Evolutionary conservation across 495 filamentous ascomycete species (phyloP).

Genomic region (Neurospora discreta): DNA sequence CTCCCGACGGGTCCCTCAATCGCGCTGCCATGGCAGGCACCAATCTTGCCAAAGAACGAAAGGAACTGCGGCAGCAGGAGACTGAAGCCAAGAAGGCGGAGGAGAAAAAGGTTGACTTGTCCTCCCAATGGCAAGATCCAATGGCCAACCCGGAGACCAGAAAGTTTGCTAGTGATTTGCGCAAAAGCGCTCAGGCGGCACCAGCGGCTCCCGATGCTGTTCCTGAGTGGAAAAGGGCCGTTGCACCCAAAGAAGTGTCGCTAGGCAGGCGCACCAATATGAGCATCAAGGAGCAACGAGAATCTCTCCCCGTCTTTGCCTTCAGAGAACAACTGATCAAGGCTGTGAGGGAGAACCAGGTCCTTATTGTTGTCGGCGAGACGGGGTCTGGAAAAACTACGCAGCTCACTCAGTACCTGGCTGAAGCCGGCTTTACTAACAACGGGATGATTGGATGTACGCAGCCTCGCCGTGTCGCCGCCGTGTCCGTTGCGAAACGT

Average conservation of each 20-base stretch:
- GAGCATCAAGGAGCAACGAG: constrained; percentile 91
- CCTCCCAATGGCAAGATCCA: constrained; percentile 91
- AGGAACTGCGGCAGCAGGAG: constrained; percentile 82
- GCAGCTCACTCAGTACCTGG: constrained; percentile 88
- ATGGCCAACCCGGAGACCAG: constrained; percentile 77
- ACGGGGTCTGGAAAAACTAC: constrained; percentile 98
- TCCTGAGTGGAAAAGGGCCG: constrained; percentile 87
- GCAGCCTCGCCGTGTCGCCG: constrained; percentile 91
- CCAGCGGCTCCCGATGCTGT: constrained; percentile 45
- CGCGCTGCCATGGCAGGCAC: constrained; percentile 90
- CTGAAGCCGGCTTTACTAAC: constrained; percentile 83
- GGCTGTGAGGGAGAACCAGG: constrained; percentile 77
- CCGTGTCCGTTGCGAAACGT: constrained; percentile 94
- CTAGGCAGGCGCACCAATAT: constrained; percentile 81
- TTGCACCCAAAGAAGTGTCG: constrained; percentile 69
- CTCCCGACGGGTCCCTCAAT: constrained; percentile 91
- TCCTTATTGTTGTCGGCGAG: constrained; percentile 93
- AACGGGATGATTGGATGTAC: constrained; percentile 94
- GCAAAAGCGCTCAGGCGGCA: constrained; percentile 37
- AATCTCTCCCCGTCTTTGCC: constrained; percentile 81
- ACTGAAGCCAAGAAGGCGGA: constrained; percentile 72
- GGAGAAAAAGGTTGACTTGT: constrained; percentile 70
- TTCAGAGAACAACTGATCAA: constrained; percentile 83
- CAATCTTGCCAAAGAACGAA: constrained; percentile 76
- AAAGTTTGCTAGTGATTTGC: constrained; percentile 78